Conservation (phyloP, 2,329 filamentous ascomycete species). For the Moelleriella libera region DNA sequence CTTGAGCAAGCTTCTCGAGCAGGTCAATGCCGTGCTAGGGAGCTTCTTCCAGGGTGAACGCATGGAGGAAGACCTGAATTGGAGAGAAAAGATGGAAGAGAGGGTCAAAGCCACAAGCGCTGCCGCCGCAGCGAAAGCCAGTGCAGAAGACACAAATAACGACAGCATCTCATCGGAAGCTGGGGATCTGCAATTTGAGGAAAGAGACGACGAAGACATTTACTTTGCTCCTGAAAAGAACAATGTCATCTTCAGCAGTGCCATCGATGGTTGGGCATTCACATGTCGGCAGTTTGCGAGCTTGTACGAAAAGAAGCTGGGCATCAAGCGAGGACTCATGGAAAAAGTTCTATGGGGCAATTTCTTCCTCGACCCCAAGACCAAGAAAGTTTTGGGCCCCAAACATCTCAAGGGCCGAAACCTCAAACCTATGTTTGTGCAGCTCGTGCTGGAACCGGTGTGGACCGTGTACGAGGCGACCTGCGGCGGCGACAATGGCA, state of each 20-base stretch:
- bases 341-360: constrained; percentile 96
- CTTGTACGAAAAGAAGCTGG: constrained; percentile 91
- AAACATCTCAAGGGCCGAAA: constrained; percentile 89
- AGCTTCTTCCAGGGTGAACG: constrained; percentile 96
- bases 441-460: constrained; percentile 85
- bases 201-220: constrained; percentile 88
- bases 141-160: constrained; percentile 11
- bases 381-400: constrained; percentile 76
- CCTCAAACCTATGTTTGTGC: constrained; percentile 94
- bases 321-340: constrained; percentile 74
- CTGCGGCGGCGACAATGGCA: constrained; percentile 65
- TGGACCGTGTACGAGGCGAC: constrained; percentile 95
- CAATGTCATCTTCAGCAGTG: constrained; percentile 97
- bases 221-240: constrained; percentile 98
- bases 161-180: constrained; percentile 36
- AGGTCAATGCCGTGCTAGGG: constrained; percentile 92
- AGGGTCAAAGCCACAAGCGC: constrained; percentile 58
- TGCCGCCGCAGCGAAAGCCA: constrained; percentile 34
- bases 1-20: constrained; percentile 77
- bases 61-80: constrained; percentile 96
- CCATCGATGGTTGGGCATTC: constrained; percentile 98
- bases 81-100: constrained; percentile 87
- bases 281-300: constrained; percentile 88
- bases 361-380: constrained; percentile 93
- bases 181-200: constrained; percentile 63